Evolutionary conservation across 2,329 filamentous ascomycete genomes (phyloP).

Genomic region (Pseudogymnoascus sp.): DNA sequence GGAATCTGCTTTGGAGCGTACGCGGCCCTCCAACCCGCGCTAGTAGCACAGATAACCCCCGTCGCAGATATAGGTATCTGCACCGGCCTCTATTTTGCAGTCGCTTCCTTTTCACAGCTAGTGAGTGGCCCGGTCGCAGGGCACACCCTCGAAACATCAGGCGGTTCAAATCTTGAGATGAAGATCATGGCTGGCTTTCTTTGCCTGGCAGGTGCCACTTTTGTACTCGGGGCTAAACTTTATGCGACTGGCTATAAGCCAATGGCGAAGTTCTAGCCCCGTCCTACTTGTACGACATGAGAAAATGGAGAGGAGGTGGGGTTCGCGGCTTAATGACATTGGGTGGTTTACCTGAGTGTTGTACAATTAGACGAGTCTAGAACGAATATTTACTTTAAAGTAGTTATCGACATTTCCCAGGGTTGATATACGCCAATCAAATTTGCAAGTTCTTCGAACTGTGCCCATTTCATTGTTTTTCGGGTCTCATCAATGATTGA

Average conservation of each 20-base stretch:
- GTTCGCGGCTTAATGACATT: not conserved
- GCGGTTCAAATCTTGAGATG: not conserved
- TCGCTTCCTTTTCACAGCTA: slow-evolving; percentile 53
- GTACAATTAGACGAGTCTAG: not conserved
- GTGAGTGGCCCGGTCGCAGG: slow-evolving; percentile 58
- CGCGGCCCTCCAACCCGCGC: slow-evolving; percentile 49
- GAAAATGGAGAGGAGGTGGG: not conserved
- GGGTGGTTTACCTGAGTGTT: not conserved
- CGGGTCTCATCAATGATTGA: not conserved
- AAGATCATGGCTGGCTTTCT: not conserved
- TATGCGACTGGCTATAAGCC: not conserved
- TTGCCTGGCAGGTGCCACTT: slow-evolving; percentile 3
- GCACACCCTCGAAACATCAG: slow-evolving; percentile 38
- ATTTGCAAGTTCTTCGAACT: not conserved
- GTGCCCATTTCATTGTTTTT: not conserved
- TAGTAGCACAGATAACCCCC: slow-evolving; percentile 60
- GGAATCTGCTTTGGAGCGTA: slow-evolving; percentile 59
- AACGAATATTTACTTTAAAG: not conserved
- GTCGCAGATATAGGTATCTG: slow-evolving; percentile 59
- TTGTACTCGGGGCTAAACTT: not conserved
- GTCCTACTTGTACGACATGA: not conserved
- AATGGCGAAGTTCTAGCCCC: not conserved
- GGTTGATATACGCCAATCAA: not conserved
- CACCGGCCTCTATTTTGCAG: slow-evolving; percentile 52
- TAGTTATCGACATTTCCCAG: not conserved